These are phyloP conservation scores for Pogostemon cablin DNA, from an alignment of 257 asterid genomes.

Conservation along the genomic window DNA sequence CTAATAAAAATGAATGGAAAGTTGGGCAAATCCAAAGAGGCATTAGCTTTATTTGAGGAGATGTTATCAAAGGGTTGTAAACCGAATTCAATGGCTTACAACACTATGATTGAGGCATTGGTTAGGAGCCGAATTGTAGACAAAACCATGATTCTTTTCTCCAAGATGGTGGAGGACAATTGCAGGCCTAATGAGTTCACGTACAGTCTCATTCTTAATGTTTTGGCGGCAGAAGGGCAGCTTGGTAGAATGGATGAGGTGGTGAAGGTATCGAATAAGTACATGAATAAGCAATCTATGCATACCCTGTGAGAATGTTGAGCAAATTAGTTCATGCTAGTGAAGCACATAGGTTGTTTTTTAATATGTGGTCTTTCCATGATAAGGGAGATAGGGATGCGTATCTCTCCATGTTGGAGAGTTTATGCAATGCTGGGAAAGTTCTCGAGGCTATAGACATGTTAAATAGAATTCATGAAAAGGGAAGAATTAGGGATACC, in stretches of 20 bases:
- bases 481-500: slow-evolving; percentile 70
- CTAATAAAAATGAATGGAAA: slow-evolving; percentile 79
- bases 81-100: slow-evolving; percentile 79
- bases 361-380: slow-evolving; percentile 48
- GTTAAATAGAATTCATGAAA: slow-evolving; percentile 75
- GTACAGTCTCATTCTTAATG: slow-evolving; percentile 68
- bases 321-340: slow-evolving; percentile 79
- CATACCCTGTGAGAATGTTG: slow-evolving; percentile 70
- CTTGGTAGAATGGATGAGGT: slow-evolving; percentile 87
- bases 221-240: slow-evolving; percentile 69
- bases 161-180: slow-evolving; percentile 80
- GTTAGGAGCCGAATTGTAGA: slow-evolving; percentile 65
- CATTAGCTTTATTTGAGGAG: slow-evolving; percentile 70
- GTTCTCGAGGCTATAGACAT: slow-evolving; percentile 78
- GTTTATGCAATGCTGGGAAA: slow-evolving; percentile 79
- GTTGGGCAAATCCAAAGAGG: slow-evolving; percentile 66
- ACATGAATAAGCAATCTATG: slow-evolving; percentile 87
- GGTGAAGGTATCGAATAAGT: slow-evolving; percentile 64
- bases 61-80: slow-evolving; percentile 74
- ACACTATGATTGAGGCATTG: slow-evolving; percentile 83
- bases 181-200: slow-evolving; percentile 95
- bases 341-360: slow-evolving; percentile 89
- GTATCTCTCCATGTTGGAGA: slow-evolving; percentile 76
- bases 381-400: slow-evolving; percentile 91
- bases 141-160: slow-evolving; percentile 62